These are phyloP conservation scores for Diplodia sapinea DNA, from an alignment of 2,329 filamentous ascomycete genomes.

Conservation along the genomic window DNA sequence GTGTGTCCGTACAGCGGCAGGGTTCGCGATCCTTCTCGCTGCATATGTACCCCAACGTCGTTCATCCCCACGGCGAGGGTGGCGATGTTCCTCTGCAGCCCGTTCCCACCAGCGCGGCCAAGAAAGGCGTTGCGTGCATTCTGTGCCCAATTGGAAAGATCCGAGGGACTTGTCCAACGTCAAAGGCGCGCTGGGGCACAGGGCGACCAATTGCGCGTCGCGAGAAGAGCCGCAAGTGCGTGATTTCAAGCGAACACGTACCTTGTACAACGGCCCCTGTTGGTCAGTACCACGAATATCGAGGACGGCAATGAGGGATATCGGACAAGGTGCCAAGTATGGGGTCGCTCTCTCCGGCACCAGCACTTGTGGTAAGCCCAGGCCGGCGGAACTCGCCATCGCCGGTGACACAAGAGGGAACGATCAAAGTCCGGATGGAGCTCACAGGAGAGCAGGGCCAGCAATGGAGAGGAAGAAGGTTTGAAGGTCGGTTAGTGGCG, in stretches of 20 bases:
- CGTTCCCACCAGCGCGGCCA: not conserved
- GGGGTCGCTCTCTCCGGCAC: not conserved
- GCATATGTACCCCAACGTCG: slow-evolving; percentile 1
- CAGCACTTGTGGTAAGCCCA: not conserved
- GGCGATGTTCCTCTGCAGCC: not conserved
- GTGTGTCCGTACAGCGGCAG: slow-evolving; percentile 5
- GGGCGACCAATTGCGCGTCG: slow-evolving; percentile 2
- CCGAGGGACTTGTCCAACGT: not conserved
- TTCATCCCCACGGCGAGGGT: not conserved
- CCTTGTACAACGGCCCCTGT: slow-evolving; percentile 4
- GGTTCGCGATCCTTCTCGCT: slow-evolving; percentile 7
- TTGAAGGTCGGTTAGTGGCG: slow-evolving; percentile 9
- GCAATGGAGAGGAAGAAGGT: not conserved
- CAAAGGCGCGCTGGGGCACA: not conserved
- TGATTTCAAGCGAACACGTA: slow-evolving; percentile 21
- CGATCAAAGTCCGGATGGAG: slow-evolving; percentile 2
- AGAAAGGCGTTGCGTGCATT: slow-evolving; percentile 6
- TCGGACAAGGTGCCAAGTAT: not conserved
- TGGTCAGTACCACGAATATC: not conserved
- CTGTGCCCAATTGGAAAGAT: not conserved
- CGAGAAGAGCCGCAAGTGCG: slow-evolving; percentile 19
- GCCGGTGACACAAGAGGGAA: slow-evolving; percentile 15
- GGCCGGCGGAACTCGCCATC: not conserved
- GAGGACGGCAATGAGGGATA: not conserved
- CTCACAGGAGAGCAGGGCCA: slow-evolving; percentile 7